Evolutionary conservation across 441 rosid species (phyloP).

Genomic region (Adansonia madagascariensis): DNA sequence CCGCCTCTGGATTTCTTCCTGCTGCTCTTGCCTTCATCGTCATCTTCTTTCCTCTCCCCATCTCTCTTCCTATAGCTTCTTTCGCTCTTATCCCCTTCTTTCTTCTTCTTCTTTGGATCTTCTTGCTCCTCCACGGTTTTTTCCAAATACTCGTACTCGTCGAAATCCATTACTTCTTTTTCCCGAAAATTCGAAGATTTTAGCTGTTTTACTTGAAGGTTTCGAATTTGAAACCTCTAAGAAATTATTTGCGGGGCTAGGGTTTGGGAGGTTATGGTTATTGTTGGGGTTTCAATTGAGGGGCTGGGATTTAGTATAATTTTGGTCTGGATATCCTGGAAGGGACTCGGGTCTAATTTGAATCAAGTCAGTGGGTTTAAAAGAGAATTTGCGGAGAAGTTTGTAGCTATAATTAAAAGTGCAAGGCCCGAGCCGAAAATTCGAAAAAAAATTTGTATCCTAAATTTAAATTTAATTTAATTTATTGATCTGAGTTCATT

Average conservation of each 20-base stretch:
- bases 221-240: neutral
- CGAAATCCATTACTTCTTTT: slow-evolving; percentile 59
- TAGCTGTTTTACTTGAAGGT: slow-evolving; percentile 8
- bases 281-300: slow-evolving; percentile 42
- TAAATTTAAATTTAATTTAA: too few species aligned
- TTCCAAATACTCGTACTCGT: slow-evolving; percentile 93
- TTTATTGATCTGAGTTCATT: too few species aligned
- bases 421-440: too few species aligned
- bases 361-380: neutral
- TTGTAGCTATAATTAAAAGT: neutral
- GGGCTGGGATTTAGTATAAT: neutral
- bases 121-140: slow-evolving; percentile 71
- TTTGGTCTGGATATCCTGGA: neutral
- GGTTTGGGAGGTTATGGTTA: slow-evolving; percentile 41
- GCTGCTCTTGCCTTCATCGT: slow-evolving; percentile 44
- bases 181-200: neutral
- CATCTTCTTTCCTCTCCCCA: slow-evolving; percentile 47
- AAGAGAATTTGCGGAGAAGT: neutral
- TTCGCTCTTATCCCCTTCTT: slow-evolving; percentile 60
- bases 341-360: slow-evolving; percentile 20
- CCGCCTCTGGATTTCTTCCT: slow-evolving; percentile 57
- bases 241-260: neutral
- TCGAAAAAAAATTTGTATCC: too few species aligned
- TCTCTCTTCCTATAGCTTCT: slow-evolving; percentile 76
- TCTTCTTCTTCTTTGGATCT: slow-evolving; percentile 48